Base-by-base conservation (phyloP, 768 basidiomycete species). In the Hypholoma sublateritium region DNA sequence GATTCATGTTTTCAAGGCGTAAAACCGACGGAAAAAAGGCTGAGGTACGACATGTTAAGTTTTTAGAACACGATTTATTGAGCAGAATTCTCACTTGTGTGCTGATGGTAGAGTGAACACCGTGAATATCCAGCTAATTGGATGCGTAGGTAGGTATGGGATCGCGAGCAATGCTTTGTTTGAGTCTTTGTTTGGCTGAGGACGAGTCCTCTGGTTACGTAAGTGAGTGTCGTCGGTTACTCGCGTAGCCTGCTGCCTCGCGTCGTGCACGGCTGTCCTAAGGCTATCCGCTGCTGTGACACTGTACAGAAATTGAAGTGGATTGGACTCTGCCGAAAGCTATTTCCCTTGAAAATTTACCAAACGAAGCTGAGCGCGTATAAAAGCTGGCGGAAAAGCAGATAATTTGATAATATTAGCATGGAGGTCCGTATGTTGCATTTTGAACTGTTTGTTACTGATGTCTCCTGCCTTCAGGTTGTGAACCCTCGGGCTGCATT, bases 401-500 rank as follows among this genome's bases (percentile, higher is more conserved):
- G 28, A 32, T 7, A 5, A 32, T 5, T 9, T 7, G 28, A 32
- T 9, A 28, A 28, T 32, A 32, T 32, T 9, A 32, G 28, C 28
- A 34, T 65, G 63, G 63, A 65, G 61, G 63, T 65, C 32, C 44
- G 63, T 60, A 13, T 36, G 21, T 21, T 34, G 35, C 16, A 13
- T 6, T 52, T 34, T 32, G n/a, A 28, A 32, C 14, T 28, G 25
- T 8, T 14, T 17, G n/a, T 25, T 55, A 25, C 14, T 28, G 35
- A 46, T 24, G 28, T 28, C 52, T 51, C 16, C 25, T 53, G 25
- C 41, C 3, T 22, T 14, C 44, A 92, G 89, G 83, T 91, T 22
- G 65, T 92, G 56, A 85, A 88, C 59, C 66, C 85, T 11, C 83
- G 89, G 50, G 77, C 89, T 14, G 85, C 91, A n/a, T 83, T 96